Conservation (phyloP, 2,329 filamentous ascomycete species). For the Aureobasidium sp. region DNA sequence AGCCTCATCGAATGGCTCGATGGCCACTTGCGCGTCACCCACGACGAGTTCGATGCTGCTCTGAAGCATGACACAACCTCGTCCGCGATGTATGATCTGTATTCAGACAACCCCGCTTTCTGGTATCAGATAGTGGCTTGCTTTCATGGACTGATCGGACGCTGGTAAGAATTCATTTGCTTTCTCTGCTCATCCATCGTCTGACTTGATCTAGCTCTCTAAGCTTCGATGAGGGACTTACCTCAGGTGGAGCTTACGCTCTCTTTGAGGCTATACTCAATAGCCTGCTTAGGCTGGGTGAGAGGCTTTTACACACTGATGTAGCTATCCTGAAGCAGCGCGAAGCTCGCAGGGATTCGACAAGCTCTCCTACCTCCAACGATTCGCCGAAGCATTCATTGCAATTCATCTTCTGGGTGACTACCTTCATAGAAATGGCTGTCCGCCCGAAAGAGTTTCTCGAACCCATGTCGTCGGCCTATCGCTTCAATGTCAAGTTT, state of each 20-base stretch:
- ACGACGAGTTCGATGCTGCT: slow-evolving; percentile 15
- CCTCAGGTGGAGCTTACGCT: not conserved
- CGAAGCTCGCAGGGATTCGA: slow-evolving; percentile 6
- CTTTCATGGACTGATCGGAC: not conserved
- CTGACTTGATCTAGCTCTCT: not conserved
- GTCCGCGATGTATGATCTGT: not conserved
- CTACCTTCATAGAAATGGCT: not conserved
- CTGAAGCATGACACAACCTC: slow-evolving; percentile 12
- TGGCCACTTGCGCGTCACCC: slow-evolving; percentile 16
- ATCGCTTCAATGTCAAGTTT: not conserved
- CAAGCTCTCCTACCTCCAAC: not conserved
- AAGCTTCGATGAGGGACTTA: not conserved
- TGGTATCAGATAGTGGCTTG: slow-evolving; percentile 15
- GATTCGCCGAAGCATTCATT: not conserved
- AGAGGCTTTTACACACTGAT: not conserved
- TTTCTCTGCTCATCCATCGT: not conserved
- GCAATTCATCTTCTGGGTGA: not conserved
- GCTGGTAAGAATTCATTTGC: slow-evolving; percentile 15
- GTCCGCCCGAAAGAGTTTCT: not conserved
- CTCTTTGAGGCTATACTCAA: not conserved
- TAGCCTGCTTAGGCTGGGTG: not conserved
- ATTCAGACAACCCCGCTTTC: slow-evolving; percentile 15
- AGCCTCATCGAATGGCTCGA: slow-evolving; percentile 15
- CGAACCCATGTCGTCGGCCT: not conserved
- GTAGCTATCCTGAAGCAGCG: not conserved